Base-by-base conservation (phyloP, 2,329 filamentous ascomycete genomes). In the Gaeumannomyces tritici region DNA sequence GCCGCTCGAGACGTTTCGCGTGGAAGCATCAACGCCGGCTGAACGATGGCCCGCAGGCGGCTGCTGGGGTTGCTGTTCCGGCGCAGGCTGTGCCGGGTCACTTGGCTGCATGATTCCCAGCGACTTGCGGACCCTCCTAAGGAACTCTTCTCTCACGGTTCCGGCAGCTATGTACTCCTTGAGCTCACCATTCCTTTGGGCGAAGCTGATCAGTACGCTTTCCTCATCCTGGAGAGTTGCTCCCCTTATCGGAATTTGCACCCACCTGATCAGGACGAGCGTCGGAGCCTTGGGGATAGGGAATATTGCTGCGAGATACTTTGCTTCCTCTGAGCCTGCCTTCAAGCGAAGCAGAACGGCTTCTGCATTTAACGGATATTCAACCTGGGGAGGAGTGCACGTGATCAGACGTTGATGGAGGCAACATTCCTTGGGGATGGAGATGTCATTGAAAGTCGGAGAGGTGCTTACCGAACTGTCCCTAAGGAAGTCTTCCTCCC, bases 261-360 rank as follows among this genome's bases (percentile, higher is more conserved):
- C 81, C 61, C 77, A 88, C 83, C 87, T 85, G 68, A 96, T 93
- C 26, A 96, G 79, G 21, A 96, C 82, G 11, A 96, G 75, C 1
- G 89, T 89, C 0, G 93, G 93, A n/a, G 86, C 85, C 67, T 85
- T 85, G 1, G 85, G 83, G n/a, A 96, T 78, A 0, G 91, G 90
- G 69, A 91, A 96, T 69, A 96, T 90, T 57, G 90, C 90, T 12
- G 87, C 83, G 18, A 98, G 79, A 69, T 91, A 96, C 7, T 84
- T 86, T 12, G 91, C 91, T 77, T 96, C 92, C 66, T 89, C 83
- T 2, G 89, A 92, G 27, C 88, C 90, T 24, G 87, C 85, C 42
- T 80, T 75, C 27, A 97, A 79, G 60, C 88, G 84, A 27, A 97
- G 79, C 9, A 88, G 76, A 26, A 97, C 80, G 3, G 90, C 83